Conservation (phyloP, 148 eudicot genomes). For the Dianthus caryophyllus region DNA sequence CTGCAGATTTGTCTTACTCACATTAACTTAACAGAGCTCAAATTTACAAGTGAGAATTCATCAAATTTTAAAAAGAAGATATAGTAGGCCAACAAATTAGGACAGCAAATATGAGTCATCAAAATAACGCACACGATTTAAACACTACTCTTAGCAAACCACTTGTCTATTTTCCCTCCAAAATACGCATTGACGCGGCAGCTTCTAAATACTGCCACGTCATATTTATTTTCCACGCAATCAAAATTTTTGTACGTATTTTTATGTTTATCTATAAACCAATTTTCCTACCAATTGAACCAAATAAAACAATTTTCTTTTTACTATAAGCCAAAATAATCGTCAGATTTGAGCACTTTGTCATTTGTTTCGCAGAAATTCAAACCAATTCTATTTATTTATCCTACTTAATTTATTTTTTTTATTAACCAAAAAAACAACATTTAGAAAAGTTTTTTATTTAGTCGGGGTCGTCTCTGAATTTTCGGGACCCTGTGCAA, state of each 20-base stretch:
- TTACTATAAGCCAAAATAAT: neutral
- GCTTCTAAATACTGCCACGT: constrained; percentile 4
- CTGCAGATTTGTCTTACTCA: too few relatives aligned
- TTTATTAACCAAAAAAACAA: too few relatives aligned
- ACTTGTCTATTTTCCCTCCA: too few relatives aligned
- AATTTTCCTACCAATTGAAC: constrained; percentile 1
- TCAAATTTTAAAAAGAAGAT: too few relatives aligned
- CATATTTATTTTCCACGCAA: neutral
- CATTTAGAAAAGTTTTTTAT: too few relatives aligned
- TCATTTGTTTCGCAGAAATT: too few relatives aligned
- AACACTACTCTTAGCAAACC: neutral
- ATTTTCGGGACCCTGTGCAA: too few relatives aligned
- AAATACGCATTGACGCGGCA: neutral
- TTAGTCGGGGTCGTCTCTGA: too few relatives aligned
- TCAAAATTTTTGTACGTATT: neutral
- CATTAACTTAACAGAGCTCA: too few relatives aligned
- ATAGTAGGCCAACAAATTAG: neutral
- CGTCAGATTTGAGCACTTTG: neutral
- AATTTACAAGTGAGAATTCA: too few relatives aligned
- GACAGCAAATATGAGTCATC: constrained; percentile 2
- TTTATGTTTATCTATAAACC: neutral
- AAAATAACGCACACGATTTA: neutral
- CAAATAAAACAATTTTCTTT: neutral
- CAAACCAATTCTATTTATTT: too few relatives aligned
- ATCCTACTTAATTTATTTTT: too few relatives aligned